Evolutionary conservation across 2,329 filamentous ascomycete species (phyloP).

Genomic region (Eutypa lata): DNA sequence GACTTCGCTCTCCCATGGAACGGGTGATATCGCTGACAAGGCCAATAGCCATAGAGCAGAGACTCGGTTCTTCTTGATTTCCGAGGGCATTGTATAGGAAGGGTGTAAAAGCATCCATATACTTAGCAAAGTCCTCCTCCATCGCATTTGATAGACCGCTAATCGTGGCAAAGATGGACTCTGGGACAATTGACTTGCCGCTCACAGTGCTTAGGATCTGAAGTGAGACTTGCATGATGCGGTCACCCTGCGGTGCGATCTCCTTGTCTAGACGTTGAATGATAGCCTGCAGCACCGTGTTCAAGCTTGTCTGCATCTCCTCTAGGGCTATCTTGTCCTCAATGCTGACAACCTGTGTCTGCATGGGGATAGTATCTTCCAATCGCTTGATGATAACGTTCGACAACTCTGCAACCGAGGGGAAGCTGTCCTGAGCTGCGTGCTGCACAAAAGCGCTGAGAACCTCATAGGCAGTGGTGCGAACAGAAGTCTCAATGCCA

Average conservation of each 20-base stretch:
- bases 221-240: slow-evolving; percentile 87
- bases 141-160: slow-evolving; percentile 88
- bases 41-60: slow-evolving; percentile 96
- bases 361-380: slow-evolving; percentile 84
- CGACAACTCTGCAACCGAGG: slow-evolving; percentile 76
- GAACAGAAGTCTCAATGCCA: slow-evolving; percentile 82
- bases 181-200: slow-evolving; percentile 88
- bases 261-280: slow-evolving; percentile 89
- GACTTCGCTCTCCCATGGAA: slow-evolving; percentile 82
- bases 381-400: slow-evolving; percentile 88
- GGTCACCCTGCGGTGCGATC: slow-evolving; percentile 83
- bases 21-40: slow-evolving; percentile 95
- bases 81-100: slow-evolving; percentile 91
- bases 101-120: slow-evolving; percentile 93
- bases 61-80: slow-evolving; percentile 90
- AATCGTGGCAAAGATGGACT: slow-evolving; percentile 88
- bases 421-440: slow-evolving; percentile 80
- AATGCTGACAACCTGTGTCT: slow-evolving; percentile 90
- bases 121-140: slow-evolving; percentile 90
- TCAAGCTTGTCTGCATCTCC: slow-evolving; percentile 95
- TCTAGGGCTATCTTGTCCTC: slow-evolving; percentile 95
- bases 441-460: slow-evolving; percentile 93
- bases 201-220: slow-evolving; percentile 75
- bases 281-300: slow-evolving; percentile 87
- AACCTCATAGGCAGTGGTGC: slow-evolving; percentile 95